Evolutionary conservation across 129 eudicot species (phyloP).

Genomic region (Flaveria brownii): DNA sequence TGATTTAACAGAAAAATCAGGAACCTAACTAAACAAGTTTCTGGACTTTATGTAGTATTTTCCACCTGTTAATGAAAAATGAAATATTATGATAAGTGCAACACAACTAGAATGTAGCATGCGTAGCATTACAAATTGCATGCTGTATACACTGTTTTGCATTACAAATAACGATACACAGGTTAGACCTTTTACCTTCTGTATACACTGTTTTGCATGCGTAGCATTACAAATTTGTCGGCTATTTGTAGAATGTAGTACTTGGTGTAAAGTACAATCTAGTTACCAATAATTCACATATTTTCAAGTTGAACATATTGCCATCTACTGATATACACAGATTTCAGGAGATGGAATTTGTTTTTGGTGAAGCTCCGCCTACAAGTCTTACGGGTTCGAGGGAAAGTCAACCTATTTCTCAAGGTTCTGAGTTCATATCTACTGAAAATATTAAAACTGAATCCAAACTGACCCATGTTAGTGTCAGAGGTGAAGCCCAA

Average conservation of each 20-base stretch:
- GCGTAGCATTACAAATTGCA: too few species aligned
- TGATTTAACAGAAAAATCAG: too few species aligned
- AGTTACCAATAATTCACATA: not conserved
- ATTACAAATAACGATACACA: too few species aligned
- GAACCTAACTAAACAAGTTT: too few species aligned
- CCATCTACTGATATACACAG: not conserved
- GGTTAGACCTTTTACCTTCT: too few species aligned
- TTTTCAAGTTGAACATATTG: not conserved
- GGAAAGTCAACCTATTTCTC: constrained; percentile 41
- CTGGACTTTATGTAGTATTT: too few species aligned
- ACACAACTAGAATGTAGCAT: too few species aligned
- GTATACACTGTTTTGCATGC: not conserved
- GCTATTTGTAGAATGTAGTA: not conserved
- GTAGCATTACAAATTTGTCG: not conserved
- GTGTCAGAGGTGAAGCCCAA: constrained; percentile 74
- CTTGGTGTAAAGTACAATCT: not conserved
- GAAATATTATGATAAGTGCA: too few species aligned
- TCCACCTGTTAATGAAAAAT: too few species aligned
- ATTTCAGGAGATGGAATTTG: constrained; percentile 78
- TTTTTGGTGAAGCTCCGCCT: constrained; percentile 82
- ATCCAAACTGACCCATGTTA: constrained; percentile 58
- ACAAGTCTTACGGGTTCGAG: constrained; percentile 53
- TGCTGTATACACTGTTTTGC: too few species aligned
- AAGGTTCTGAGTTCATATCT: constrained; percentile 35
- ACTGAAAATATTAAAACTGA: constrained; percentile 20